Evolutionary conservation across 306 rosid genomes (phyloP).

Genomic region (Quercus alba): DNA sequence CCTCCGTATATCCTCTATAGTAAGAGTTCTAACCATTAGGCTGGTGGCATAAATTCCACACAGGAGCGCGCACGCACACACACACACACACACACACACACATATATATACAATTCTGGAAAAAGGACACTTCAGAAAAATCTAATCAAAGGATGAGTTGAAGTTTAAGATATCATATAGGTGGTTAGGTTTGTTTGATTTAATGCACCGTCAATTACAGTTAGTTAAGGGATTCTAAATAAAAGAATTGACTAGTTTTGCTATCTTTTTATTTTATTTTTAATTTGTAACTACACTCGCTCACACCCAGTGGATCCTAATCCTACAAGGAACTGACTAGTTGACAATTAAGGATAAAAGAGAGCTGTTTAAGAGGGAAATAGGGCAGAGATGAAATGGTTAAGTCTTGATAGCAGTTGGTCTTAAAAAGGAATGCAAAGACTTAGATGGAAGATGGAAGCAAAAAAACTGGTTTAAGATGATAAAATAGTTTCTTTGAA

Average conservation of each 20-base stretch:
- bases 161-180: too few species aligned
- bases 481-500: background rate
- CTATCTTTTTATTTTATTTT: too few species aligned
- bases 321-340: background rate
- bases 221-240: background rate
- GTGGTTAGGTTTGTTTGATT: too few species aligned
- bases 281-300: background rate
- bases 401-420: background rate
- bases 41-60: background rate
- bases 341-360: background rate
- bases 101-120: background rate
- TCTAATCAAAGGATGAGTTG: background rate
- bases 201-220: background rate
- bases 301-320: too few species aligned
- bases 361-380: background rate
- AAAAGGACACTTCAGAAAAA: background rate
- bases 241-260: too few species aligned
- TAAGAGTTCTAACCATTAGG: background rate
- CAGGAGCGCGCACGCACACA: rapidly evolving
- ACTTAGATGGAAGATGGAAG: background rate
- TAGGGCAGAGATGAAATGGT: background rate
- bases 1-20: background rate
- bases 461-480: background rate
- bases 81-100: too few species aligned
- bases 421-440: background rate